These are phyloP conservation scores for Delonix regia DNA, from an alignment of 306 rosid species.

Conservation along the genomic window DNA sequence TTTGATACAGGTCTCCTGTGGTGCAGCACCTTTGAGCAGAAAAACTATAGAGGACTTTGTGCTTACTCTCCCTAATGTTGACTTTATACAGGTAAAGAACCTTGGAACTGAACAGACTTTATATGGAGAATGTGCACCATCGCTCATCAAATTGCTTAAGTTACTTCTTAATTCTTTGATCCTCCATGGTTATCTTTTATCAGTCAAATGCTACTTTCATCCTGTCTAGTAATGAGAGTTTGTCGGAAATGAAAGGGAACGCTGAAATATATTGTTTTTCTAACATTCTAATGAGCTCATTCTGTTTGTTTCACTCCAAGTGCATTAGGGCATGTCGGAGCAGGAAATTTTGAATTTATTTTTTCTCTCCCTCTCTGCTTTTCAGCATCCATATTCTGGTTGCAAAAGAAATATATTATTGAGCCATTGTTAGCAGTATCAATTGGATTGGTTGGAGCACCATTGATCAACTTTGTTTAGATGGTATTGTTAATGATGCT, in stretches of 20 bases:
- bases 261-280: not conserved
- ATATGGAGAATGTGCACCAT: conserved; percentile 10
- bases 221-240: conserved; percentile 5
- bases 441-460: conserved; percentile 12
- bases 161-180: not conserved
- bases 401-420: not conserved
- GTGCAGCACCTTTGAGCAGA: conserved; percentile 70
- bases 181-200: not conserved
- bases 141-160: conserved; percentile 24
- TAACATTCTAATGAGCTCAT: not conserved
- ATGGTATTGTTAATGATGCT: conserved; percentile 5
- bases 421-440: conserved; percentile 17
- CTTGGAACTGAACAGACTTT: not conserved
- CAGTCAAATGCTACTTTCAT: conserved; percentile 19
- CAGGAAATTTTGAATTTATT: not conserved
- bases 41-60: conserved; percentile 54
- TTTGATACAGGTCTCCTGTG: conserved; percentile 73
- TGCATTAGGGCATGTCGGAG: not conserved
- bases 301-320: not conserved
- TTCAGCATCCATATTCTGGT: conserved; percentile 1
- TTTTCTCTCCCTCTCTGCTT: not conserved
- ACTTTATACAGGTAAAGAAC: conserved; percentile 78
- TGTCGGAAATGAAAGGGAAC: conserved; percentile 8
- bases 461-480: conserved; percentile 31
- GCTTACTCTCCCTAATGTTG: conserved; percentile 60